Conservation (phyloP, 768 basidiomycete species). For the Leccinum disarticulatum region DNA sequence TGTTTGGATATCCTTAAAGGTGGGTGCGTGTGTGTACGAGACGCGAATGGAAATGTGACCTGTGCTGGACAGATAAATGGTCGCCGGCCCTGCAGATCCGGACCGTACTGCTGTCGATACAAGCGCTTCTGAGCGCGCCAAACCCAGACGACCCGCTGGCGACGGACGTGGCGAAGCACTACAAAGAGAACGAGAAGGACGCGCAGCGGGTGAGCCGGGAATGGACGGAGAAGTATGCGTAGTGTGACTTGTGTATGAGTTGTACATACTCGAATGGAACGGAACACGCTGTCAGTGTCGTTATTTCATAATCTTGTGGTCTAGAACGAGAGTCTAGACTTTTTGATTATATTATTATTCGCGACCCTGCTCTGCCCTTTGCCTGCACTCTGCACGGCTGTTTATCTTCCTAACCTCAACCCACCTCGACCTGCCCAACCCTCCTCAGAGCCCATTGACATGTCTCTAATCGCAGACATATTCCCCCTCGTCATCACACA, state of each 20-base stretch:
- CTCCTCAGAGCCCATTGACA: slow-evolving; percentile 6
- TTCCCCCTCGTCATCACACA: slow-evolving; percentile 34
- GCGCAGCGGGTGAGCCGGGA: slow-evolving; percentile 90
- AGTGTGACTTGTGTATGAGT: slow-evolving; percentile 18
- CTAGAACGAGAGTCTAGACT: slow-evolving; percentile 28
- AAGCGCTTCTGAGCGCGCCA: slow-evolving; percentile 93
- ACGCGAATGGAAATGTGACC: slow-evolving; percentile 3
- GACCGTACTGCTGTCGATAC: slow-evolving; percentile 93
- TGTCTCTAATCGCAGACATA: slow-evolving; percentile 37
- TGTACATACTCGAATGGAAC: background rate
- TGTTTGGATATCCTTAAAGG: slow-evolving; percentile 98
- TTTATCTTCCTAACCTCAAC: background rate
- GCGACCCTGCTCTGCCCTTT: slow-evolving; percentile 18
- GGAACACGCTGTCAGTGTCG: slow-evolving; percentile 7
- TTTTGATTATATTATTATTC: slow-evolving; percentile 12
- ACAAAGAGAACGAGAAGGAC: slow-evolving; percentile 95
- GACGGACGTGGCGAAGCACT: slow-evolving; percentile 95
- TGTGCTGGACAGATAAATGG: slow-evolving; percentile 80
- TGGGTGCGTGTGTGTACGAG: slow-evolving; percentile 31
- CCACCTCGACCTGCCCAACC: slow-evolving; percentile 2
- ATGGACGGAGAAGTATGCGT: slow-evolving; percentile 92
- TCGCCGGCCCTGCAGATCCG: slow-evolving; percentile 98
- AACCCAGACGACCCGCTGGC: slow-evolving; percentile 97
- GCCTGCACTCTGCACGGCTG: slow-evolving; percentile 2
- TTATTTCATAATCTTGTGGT: slow-evolving; percentile 15